Evolutionary conservation across 345 rosid genomes (phyloP).

Genomic region (Chamaenerion angustifolium): DNA sequence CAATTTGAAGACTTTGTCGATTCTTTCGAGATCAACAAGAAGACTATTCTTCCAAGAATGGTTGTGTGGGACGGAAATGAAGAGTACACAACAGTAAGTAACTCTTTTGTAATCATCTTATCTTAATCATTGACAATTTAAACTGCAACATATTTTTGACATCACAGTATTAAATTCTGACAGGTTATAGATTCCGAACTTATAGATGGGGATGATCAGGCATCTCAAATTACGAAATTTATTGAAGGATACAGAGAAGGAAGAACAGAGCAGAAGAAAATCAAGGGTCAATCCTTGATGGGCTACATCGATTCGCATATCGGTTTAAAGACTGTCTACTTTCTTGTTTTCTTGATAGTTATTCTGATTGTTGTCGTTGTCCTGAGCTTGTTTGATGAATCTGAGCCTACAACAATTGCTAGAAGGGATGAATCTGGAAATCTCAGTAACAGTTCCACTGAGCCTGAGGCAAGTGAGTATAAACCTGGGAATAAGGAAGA

Average conservation of each 20-base stretch:
- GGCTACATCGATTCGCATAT: conserved; percentile 49
- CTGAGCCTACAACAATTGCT: conserved; percentile 38
- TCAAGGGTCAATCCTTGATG: conserved; percentile 63
- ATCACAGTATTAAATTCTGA: neutral
- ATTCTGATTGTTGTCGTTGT: conserved; percentile 32
- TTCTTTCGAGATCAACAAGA: conserved; percentile 42
- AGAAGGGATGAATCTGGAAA: conserved; percentile 13
- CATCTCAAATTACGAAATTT: conserved; percentile 58
- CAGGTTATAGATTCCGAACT: conserved; percentile 57
- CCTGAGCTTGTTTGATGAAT: conserved; percentile 25
- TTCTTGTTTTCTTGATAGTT: conserved; percentile 56
- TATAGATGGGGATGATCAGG: conserved; percentile 57
- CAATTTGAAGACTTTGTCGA: conserved; percentile 77
- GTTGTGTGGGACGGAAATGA: conserved; percentile 80
- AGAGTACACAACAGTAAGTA: conserved; percentile 55
- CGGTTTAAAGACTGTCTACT: conserved; percentile 40
- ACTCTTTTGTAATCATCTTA: neutral
- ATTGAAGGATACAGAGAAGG: conserved; percentile 79
- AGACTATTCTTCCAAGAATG: conserved; percentile 64
- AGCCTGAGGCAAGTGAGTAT: conserved; percentile 26
- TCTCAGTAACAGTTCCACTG: conserved; percentile 16
- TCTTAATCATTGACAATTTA: neutral
- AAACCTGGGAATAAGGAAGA: conserved; percentile 57
- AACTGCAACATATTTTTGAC: neutral
- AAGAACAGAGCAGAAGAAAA: conserved; percentile 31